phyloP scores from a whole-genome alignment of 2,329 filamentous ascomycete species.

The Fusarium praegraminearum region DNA sequence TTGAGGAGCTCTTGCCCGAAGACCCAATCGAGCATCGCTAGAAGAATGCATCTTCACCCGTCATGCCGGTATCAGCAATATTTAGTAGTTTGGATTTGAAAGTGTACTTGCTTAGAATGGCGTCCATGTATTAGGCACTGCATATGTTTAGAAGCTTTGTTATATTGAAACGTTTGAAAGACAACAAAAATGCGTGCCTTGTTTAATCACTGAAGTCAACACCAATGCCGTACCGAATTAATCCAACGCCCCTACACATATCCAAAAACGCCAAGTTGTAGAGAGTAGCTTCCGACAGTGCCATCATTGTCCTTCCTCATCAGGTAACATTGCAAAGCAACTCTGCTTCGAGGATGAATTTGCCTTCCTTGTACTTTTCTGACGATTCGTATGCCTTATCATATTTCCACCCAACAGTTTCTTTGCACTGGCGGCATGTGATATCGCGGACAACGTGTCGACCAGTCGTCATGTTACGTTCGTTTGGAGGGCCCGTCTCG shows the following conservation, averaged over 20 bases:
- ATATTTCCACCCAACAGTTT: conserved; percentile 98
- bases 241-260: conserved; percentile 16
- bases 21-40: conserved; percentile 81
- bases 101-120: conserved; percentile 7
- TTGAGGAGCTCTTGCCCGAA: conserved; percentile 79
- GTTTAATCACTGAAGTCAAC: conserved; percentile 22
- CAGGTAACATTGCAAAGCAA: conserved; percentile 82
- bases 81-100: neutral
- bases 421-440: conserved; percentile 87
- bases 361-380: conserved; percentile 99
- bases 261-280: conserved; percentile 32
- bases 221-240: conserved; percentile 17
- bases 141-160: conserved; percentile 15
- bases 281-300: conserved; percentile 2
- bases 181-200: conserved; percentile 8
- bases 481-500: conserved; percentile 82
- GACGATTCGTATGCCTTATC: conserved; percentile 92
- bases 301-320: conserved; percentile 12
- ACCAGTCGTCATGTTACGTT: conserved; percentile 98
- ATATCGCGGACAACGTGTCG: conserved; percentile 96
- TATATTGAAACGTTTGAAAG: conserved; percentile 8
- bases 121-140: conserved; percentile 17
- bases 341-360: conserved; percentile 95
- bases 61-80: neutral
- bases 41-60: neutral